Evolutionary conservation across 495 filamentous ascomycete species (phyloP).

Genomic region (Penicillium waksmanii): DNA sequence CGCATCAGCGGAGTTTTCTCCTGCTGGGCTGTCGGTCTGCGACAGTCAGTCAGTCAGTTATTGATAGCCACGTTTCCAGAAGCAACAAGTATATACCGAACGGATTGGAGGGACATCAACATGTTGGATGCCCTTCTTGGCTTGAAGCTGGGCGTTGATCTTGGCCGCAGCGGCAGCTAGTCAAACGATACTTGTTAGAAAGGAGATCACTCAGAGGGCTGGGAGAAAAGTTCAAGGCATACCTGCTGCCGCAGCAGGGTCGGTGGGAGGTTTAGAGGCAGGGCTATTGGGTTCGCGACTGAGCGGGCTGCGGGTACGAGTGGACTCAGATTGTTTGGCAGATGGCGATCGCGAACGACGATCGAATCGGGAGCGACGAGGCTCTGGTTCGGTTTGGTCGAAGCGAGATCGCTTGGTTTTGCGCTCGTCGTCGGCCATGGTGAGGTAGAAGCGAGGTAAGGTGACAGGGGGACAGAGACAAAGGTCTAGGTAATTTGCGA

Average conservation of each 20-base stretch:
- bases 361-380: constrained; percentile 78
- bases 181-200: not conserved
- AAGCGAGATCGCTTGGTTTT: constrained; percentile 88
- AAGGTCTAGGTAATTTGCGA: constrained; percentile 25
- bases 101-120: constrained; percentile 90
- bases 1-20: constrained; percentile 49
- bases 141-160: constrained; percentile 91
- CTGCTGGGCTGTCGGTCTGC: constrained; percentile 55
- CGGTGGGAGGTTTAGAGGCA: constrained; percentile 24
- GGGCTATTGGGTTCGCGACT: constrained; percentile 46
- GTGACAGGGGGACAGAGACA: constrained; percentile 8
- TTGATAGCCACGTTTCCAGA: not conserved
- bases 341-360: constrained; percentile 84
- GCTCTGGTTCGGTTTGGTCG: constrained; percentile 83
- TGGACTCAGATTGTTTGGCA: constrained; percentile 59
- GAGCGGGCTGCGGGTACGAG: constrained; percentile 81
- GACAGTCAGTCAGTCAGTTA: constrained; percentile 13
- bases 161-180: constrained; percentile 87
- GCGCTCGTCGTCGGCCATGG: constrained; percentile 80
- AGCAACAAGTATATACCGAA: constrained; percentile 47
- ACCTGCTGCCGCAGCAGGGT: constrained; percentile 90
- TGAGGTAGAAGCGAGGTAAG: constrained; percentile 3
- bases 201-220: not conserved
- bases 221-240: constrained; percentile 10
- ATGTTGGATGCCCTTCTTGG: constrained; percentile 91